Base-by-base conservation (phyloP, 345 rosid genomes). In the Gynandropsis gynandra region DNA sequence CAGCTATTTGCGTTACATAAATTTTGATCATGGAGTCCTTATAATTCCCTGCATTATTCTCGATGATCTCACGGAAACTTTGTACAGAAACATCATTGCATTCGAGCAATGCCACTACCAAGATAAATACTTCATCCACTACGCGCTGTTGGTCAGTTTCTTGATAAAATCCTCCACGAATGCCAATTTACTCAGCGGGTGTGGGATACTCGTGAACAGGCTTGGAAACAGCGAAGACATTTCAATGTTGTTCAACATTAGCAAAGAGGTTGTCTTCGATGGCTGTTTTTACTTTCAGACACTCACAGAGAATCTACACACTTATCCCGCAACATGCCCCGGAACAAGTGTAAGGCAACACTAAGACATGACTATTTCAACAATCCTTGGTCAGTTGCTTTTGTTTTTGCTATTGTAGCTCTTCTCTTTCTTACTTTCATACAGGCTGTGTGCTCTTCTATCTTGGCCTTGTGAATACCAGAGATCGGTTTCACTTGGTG, bases 311-410 rank as follows among this genome's bases (percentile, higher is more conserved):
- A 40, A 62, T 16, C 36, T 62, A 6, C 41, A 62, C 12, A 54
- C 54, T 37, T 62, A 62, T n/a, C n/a, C 54, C 45, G 67, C 40
- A 62, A 45, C 40, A 27, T 47, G 37, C 67, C 60, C 6, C 24
- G 60, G 66, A 61, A 61, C 24, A 62, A 38, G 54, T 62, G 54
- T 53, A 62, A 62, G 47, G 66, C 18, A 8, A 36, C 18, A 5
- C 29, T 62, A 32, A 62, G 60, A 40, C 61, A 54, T 9, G 61
- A 62, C 13, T 62, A 62, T 13, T 62, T 62, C 42, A 60, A 21
- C 35, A 62, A 38, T 38, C 66, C 68, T 20, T 64, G 68, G 63
- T 24, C 68, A 13, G 40, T 50, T 50, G 52, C 52, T 43, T 64
- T 47, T 57, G 58, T 64, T 36, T 13, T 50, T 5, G 63, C 63